A percentile compares a stretch with the other conserved stretches of the same genome.
These are phyloP conservation scores for Lactarius hatsudake DNA, from an alignment of 768 basidiomycete species.

Conservation along the genomic window DNA sequence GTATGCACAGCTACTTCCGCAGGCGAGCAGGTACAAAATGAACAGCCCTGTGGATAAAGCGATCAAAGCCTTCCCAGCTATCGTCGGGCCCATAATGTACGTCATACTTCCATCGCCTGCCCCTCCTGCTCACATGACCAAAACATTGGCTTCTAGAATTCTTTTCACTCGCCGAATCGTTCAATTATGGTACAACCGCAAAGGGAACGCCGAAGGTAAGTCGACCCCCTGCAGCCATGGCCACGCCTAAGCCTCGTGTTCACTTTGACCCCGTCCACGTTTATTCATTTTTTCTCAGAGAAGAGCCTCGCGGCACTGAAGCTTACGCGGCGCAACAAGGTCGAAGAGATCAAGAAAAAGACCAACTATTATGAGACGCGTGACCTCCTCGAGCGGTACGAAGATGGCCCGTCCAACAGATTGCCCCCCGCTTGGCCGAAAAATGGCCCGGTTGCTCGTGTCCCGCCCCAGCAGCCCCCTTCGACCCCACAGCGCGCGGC, in stretches of 20 bases:
- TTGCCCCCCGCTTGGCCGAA: constrained; percentile 38
- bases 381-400: constrained; percentile 87
- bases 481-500: constrained; percentile 28
- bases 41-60: constrained; percentile 41
- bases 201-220: constrained; percentile 77
- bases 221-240: constrained; percentile 9
- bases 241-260: constrained; percentile 12
- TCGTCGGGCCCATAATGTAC: constrained; percentile 77
- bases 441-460: constrained; percentile 36
- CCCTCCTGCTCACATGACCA: neutral
- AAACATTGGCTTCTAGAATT: constrained; percentile 42
- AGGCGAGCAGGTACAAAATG: constrained; percentile 33
- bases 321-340: constrained; percentile 76
- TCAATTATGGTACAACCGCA: constrained; percentile 79
- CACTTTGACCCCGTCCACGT: neutral
- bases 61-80: constrained; percentile 53
- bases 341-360: constrained; percentile 97
- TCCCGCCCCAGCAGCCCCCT: constrained; percentile 33
- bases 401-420: constrained; percentile 47
- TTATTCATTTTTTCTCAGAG: constrained; percentile 47
- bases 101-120: constrained; percentile 34
- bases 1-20: constrained; percentile 61
- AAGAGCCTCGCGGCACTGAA: constrained; percentile 69
- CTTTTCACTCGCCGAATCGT: constrained; percentile 77
- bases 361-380: constrained; percentile 94